Evolutionary conservation across 192 early-diverging fungal genomes (phyloP), one percentile per base, ranked within the genome.

Genomic region (Coemansia sp.): DNA sequence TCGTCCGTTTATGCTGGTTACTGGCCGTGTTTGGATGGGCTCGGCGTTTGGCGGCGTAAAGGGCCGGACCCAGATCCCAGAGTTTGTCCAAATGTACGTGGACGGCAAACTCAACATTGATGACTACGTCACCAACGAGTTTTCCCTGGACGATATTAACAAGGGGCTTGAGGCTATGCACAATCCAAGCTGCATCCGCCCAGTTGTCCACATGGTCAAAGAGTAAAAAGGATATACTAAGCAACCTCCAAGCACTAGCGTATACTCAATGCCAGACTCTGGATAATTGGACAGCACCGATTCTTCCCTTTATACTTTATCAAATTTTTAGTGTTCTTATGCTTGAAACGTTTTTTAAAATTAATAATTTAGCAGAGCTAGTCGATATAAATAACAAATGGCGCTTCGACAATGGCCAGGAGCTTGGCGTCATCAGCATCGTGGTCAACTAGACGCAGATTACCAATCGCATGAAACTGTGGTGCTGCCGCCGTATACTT

Each of bases 41-140:
- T 90, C 89, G 55, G 96, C 96, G 5, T 98, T 97, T 81, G 96
- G 96, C 67, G 96, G 96, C 51, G 87, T 96, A 72, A 98, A 97
- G 86, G 96, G 96, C 14, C 85, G 94, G 57, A 83, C 91, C 0
- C 92, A 98, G 70, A 82, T 98, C 56, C 94, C 93, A 4, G 86
- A 83, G 10, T 82, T 95, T 61, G 94, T 98, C 27, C 76, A 94
- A 63, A 85, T 93, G 72, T 98, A 98, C 73, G 48, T 94, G 62
- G 73, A 85, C 25, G 88, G 90, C 39, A 84, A 89, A 75, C 81
- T 98, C 21, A 93, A 96, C 80, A 89, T 98, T 66, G 96, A 98
- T 72, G 89, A 90, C 60, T 94, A 91, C 70, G 85, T 95, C 67
- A 97, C 94, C 29, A 88, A 95, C 76, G 87, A 84, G 60, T 89